phyloP scores from a whole-genome alignment of 2,329 filamentous ascomycete species.

The Hymenoscyphus fructigenus region DNA sequence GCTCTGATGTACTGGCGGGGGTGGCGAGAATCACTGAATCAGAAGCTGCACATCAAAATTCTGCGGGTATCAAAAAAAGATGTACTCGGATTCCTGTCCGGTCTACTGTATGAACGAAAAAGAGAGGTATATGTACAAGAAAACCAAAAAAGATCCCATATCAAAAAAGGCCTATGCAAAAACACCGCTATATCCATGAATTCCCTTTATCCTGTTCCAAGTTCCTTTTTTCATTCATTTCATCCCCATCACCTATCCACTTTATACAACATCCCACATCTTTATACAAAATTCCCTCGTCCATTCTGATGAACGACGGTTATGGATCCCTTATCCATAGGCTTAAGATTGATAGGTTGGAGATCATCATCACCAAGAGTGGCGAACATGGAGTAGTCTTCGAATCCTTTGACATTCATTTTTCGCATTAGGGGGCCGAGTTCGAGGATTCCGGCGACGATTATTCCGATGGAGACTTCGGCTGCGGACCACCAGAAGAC shows the following conservation, averaged over 20 bases:
- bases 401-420: conserved; percentile 22
- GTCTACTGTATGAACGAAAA: neutral
- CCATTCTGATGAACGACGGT: neutral
- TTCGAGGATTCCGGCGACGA: conserved; percentile 25
- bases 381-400: conserved; percentile 6
- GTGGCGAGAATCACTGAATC: neutral
- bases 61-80: neutral
- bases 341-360: neutral
- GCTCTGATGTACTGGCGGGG: no score
- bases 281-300: neutral
- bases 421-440: conserved; percentile 23
- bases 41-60: neutral
- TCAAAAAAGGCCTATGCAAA: no score
- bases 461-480: conserved; percentile 28
- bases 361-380: neutral
- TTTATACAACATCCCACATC: no score
- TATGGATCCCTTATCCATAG: neutral
- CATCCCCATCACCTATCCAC: no score
- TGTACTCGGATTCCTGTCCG: neutral
- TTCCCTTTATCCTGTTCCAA: neutral
- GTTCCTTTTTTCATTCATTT: no score
- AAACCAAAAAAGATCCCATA: neutral
- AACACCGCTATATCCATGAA: neutral
- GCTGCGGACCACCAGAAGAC: conserved; percentile 28
- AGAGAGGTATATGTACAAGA: neutral